Conservation (phyloP, 106 monocot species). For the Amphibolis antarctica region DNA sequence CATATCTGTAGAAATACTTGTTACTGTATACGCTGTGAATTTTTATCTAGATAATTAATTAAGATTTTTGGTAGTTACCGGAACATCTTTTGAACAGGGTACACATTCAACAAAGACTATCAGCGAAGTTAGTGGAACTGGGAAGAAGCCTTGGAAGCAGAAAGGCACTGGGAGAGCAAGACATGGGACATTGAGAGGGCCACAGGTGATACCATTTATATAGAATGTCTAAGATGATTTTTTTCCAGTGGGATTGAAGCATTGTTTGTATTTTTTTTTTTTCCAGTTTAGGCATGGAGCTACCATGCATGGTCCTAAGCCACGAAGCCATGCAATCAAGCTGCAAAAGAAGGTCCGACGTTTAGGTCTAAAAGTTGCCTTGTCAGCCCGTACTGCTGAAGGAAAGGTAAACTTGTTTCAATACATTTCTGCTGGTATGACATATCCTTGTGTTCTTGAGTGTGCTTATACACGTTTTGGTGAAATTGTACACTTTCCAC, state of each 20-base stretch:
- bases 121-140: conserved; percentile 90
- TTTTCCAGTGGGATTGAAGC: too few relatives aligned
- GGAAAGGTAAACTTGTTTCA: conserved; percentile 52
- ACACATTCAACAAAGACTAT: conserved; percentile 95
- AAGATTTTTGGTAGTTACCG: background rate
- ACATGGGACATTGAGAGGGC: conserved; percentile 85
- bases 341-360: conserved; percentile 86
- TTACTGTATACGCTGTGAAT: too few relatives aligned
- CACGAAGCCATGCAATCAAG: conserved; percentile 94
- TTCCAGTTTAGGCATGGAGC: conserved; percentile 87
- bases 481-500: too few relatives aligned
- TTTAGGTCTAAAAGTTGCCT: conserved; percentile 73
- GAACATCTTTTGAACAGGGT: conserved; percentile 34
- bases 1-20: too few relatives aligned
- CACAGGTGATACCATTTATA: conserved; percentile 42
- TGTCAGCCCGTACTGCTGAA: conserved; percentile 77
- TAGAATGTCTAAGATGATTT: background rate
- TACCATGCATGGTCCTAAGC: conserved; percentile 88
- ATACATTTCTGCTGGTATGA: background rate
- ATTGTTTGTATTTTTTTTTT: background rate
- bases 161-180: conserved; percentile 94
- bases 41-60: too few relatives aligned
- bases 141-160: conserved; percentile 79
- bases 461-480: background rate
- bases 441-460: background rate